These are phyloP conservation scores for Passalora sequoiae DNA, from an alignment of 2,329 filamentous ascomycete genomes.

Conservation along the genomic window DNA sequence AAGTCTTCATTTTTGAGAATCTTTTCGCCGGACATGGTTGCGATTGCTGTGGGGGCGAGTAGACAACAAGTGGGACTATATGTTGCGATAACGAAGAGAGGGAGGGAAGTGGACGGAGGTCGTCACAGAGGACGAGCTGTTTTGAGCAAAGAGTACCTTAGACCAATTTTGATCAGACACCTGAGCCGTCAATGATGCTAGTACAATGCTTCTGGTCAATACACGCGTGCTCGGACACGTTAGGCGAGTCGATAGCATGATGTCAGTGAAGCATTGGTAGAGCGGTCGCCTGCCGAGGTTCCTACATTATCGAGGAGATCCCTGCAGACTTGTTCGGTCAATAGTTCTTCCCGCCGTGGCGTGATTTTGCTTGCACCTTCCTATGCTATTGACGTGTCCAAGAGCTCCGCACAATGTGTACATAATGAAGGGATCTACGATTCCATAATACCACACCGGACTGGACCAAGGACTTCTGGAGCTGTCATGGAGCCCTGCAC, in stretches of 20 bases:
- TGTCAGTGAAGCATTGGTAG: background rate
- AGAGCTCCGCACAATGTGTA: too few relatives aligned
- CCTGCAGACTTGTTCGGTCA: too few relatives aligned
- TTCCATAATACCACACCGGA: too few relatives aligned
- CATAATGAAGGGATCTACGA: too few relatives aligned
- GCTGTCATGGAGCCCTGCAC: too few relatives aligned
- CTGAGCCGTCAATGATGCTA: background rate
- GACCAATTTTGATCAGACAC: background rate
- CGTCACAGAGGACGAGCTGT: background rate
- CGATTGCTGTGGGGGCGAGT: background rate
- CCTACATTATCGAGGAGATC: too few relatives aligned
- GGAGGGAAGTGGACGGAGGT: background rate
- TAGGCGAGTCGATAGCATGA: background rate
- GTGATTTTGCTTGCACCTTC: too few relatives aligned
- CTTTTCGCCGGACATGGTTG: constrained; percentile 8
- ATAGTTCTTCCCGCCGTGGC: too few relatives aligned
- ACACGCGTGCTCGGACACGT: background rate
- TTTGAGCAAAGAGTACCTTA: background rate
- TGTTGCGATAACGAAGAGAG: background rate
- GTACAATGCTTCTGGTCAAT: background rate
- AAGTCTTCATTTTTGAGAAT: constrained; percentile 45
- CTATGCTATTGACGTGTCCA: too few relatives aligned
- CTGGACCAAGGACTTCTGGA: too few relatives aligned
- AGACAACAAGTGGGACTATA: background rate
- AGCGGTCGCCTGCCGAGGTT: too few relatives aligned